A percentile compares a stretch with the other conserved stretches of the same genome.
phyloP scores from a whole-genome alignment of 805 yeast species.

The Kuraishia floccosa region DNA sequence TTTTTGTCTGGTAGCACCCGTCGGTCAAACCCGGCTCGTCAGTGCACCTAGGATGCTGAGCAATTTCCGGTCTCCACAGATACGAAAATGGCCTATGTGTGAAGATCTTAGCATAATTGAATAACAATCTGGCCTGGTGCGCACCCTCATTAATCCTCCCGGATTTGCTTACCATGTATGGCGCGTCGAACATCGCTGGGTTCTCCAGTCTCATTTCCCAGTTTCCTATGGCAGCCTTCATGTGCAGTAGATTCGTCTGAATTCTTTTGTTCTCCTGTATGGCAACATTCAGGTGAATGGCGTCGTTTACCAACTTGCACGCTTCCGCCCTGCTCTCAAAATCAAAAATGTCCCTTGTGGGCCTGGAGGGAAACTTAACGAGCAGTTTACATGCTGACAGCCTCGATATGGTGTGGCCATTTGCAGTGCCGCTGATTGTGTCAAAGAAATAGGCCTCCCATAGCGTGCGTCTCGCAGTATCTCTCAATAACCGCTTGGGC shows the following conservation, averaged over 20 bases:
- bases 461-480: conserved; percentile 24
- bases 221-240: conserved; percentile 35
- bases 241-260: conserved; percentile 21
- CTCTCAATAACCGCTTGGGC: conserved; percentile 9
- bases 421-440: conserved; percentile 41
- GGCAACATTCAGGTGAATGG: conserved; percentile 34
- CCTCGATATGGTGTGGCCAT: conserved; percentile 30
- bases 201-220: conserved; percentile 37
- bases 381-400: conserved; percentile 22
- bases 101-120: conserved; percentile 42
- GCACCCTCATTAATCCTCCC: conserved; percentile 43
- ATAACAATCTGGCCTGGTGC: conserved; percentile 35
- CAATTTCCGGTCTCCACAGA: conserved; percentile 36
- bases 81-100: conserved; percentile 43
- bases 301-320: conserved; percentile 35
- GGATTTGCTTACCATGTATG: conserved; percentile 26
- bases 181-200: conserved; percentile 28
- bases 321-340: conserved; percentile 33
- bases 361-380: conserved; percentile 26
- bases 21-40: conserved; percentile 16
- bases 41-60: conserved; percentile 26
- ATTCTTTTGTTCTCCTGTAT: conserved; percentile 27
- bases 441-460: conserved; percentile 45
- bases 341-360: conserved; percentile 26
- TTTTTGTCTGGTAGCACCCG: conserved; percentile 17